Evolutionary conservation across 352 stramenopile species (phyloP).

Genomic region (Globisporangium lucens): DNA sequence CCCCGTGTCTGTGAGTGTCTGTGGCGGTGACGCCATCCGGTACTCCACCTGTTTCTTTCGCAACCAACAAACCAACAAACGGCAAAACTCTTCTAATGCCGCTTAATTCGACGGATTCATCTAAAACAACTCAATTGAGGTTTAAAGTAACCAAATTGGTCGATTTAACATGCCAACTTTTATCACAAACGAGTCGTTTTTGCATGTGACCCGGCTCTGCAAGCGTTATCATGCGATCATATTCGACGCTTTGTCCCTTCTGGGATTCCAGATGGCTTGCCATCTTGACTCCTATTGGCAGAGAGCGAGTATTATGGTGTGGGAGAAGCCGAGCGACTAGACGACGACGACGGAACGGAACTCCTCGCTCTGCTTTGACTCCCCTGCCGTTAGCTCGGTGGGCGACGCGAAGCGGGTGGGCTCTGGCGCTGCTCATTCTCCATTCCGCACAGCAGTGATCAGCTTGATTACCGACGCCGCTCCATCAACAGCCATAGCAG

Average conservation of each 20-base stretch:
- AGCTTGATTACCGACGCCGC: not conserved
- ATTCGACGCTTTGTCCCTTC: not conserved
- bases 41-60: not conserved
- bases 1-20: too few relatives aligned
- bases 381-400: not conserved
- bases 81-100: not conserved
- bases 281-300: too few relatives aligned
- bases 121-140: not conserved
- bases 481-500: not conserved
- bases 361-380: not conserved
- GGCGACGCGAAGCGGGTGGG: not conserved
- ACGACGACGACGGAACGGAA: not conserved
- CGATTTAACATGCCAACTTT: too few relatives aligned
- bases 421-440: constrained; percentile 3
- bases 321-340: not conserved
- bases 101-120: not conserved
- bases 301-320: not conserved
- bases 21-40: not conserved
- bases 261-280: not conserved
- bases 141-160: too few relatives aligned
- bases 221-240: not conserved
- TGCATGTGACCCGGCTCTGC: not conserved
- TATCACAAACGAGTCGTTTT: not conserved
- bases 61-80: not conserved
- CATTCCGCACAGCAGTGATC: not conserved